These are phyloP conservation scores for Populus hybrid DNA, from an alignment of 441 rosid species.

Conservation along the genomic window DNA sequence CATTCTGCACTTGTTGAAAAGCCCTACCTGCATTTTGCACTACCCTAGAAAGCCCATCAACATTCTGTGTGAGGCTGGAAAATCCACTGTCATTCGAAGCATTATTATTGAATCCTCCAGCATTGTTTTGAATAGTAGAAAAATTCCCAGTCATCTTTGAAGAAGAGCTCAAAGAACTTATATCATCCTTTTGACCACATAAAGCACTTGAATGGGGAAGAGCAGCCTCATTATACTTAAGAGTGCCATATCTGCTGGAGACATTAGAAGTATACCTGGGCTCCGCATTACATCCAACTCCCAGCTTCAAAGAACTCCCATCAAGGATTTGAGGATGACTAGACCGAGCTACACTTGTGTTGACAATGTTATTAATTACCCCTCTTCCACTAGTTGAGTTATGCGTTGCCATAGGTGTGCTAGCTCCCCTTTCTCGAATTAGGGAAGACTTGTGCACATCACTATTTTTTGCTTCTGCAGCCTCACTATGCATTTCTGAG, in stretches of 20 bases:
- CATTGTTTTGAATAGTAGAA: slow-evolving; percentile 4
- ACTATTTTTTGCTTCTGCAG: slow-evolving; percentile 3
- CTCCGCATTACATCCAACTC: not conserved
- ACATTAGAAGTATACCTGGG: not conserved
- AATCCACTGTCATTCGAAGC: not conserved
- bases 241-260: not conserved
- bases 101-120: not conserved
- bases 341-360: not conserved
- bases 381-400: not conserved
- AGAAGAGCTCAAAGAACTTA: not conserved
- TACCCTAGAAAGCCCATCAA: slow-evolving; percentile 4
- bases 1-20: not conserved
- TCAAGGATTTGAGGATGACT: not conserved
- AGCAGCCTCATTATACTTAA: not conserved
- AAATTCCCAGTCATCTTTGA: not conserved
- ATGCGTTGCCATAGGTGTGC: not conserved
- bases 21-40: not conserved
- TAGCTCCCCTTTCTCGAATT: not conserved
- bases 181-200: not conserved
- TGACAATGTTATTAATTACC: not conserved
- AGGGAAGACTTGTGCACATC: not conserved
- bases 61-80: not conserved
- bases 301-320: slow-evolving; percentile 4
- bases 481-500: slow-evolving; percentile 3
- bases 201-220: not conserved